These are phyloP conservation scores for Sphagnum fallax DNA, from an alignment of 228 moss, liverwort and hornwort species.

Conservation along the genomic window DNA sequence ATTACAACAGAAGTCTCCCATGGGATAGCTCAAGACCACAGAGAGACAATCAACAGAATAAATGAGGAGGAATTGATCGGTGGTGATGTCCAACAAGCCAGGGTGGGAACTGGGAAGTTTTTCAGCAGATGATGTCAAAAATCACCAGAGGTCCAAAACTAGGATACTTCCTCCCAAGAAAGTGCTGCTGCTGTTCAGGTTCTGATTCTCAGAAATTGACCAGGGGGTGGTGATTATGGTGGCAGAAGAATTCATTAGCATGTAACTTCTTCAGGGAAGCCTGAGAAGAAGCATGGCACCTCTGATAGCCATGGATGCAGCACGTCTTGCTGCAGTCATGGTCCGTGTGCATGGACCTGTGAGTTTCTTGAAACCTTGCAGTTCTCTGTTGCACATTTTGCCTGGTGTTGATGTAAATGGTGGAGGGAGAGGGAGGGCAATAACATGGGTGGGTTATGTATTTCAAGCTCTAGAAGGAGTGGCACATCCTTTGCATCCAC, in stretches of 20 bases:
- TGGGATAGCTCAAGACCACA: conserved; percentile 34
- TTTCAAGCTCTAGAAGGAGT: not conserved
- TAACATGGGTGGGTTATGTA: not conserved
- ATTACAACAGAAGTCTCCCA: conserved; percentile 17
- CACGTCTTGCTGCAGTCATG: conserved; percentile 92
- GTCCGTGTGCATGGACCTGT: conserved; percentile 97
- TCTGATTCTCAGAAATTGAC: conserved; percentile 9
- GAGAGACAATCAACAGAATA: conserved; percentile 12
- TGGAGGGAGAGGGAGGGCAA: not conserved
- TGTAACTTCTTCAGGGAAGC: conserved; percentile 17
- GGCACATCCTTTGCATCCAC: not conserved
- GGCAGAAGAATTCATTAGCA: conserved; percentile 17
- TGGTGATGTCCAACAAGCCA: conserved; percentile 21
- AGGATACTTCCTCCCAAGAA: conserved; percentile 13
- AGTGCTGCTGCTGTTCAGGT: conserved; percentile 8
- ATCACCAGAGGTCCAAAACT: conserved; percentile 4
- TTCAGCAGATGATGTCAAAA: conserved; percentile 1
- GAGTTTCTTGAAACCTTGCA: conserved; percentile 21
- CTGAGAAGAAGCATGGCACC: conserved; percentile 46
- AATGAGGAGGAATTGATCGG: conserved; percentile 25
- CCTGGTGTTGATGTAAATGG: not conserved
- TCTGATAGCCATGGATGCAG: conserved; percentile 76
- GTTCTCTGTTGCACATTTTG: not conserved
- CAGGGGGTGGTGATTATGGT: conserved; percentile 24
- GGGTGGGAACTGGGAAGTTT: conserved; percentile 19